Conservation (phyloP, 441 rosid species). For the Hura crepitans region DNA sequence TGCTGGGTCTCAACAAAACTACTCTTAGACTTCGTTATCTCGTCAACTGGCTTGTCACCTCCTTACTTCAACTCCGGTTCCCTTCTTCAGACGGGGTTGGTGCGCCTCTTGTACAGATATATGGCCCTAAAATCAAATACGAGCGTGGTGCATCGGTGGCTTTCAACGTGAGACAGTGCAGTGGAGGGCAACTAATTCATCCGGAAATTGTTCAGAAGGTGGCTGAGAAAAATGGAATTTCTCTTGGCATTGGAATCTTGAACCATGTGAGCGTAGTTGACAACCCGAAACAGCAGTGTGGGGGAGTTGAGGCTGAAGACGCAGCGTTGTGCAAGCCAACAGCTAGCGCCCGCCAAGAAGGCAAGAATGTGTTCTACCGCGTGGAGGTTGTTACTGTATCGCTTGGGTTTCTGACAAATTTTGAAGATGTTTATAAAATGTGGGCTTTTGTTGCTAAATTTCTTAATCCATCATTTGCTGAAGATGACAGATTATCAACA, state of each 20-base stretch:
- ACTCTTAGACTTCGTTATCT: constrained; percentile 64
- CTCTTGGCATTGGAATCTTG: constrained; percentile 71
- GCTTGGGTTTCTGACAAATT: constrained; percentile 82
- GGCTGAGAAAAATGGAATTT: constrained; percentile 78
- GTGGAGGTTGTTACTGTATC: constrained; percentile 90
- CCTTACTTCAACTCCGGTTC: constrained; percentile 70
- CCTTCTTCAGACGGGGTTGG: constrained; percentile 44
- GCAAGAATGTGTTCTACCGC: constrained; percentile 54
- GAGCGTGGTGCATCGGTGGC: constrained; percentile 97
- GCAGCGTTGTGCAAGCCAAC: constrained; percentile 47
- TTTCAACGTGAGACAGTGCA: constrained; percentile 62
- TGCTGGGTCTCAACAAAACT: constrained; percentile 82
- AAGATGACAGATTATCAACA: constrained; percentile 44
- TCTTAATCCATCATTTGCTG: constrained; percentile 56
- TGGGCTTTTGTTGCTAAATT: constrained; percentile 86
- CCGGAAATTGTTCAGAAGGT: constrained; percentile 79
- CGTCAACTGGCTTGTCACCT: constrained; percentile 89
- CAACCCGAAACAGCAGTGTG: constrained; percentile 44
- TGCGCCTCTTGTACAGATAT: constrained; percentile 68
- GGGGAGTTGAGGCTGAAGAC: constrained; percentile 45
- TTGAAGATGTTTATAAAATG: constrained; percentile 82
- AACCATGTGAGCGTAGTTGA: constrained; percentile 68
- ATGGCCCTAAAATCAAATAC: constrained; percentile 88
- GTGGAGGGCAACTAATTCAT: constrained; percentile 44
- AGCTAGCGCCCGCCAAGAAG: constrained; percentile 40